These are phyloP conservation scores for Boletus vermiculosoides DNA, from an alignment of 768 basidiomycete genomes.

Conservation along the genomic window DNA sequence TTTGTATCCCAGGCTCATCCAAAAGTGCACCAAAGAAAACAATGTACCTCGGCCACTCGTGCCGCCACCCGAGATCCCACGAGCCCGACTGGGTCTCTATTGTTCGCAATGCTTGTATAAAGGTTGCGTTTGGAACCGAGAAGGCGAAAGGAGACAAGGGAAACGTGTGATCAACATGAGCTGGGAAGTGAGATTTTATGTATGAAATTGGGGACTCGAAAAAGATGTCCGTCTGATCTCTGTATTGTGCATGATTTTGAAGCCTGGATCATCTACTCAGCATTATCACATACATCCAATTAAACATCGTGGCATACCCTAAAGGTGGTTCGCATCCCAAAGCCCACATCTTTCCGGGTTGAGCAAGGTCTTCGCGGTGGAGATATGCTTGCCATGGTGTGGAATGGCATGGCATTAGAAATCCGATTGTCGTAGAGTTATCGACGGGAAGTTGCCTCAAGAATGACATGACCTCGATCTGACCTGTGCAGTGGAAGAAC, in stretches of 20 bases:
- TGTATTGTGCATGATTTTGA: conserved; percentile 56
- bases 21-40: conserved; percentile 84
- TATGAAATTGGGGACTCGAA: conserved; percentile 70
- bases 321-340: conserved; percentile 93
- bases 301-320: conserved; percentile 47
- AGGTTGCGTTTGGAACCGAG: conserved; percentile 46
- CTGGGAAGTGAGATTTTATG: conserved; percentile 65
- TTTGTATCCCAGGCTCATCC: conserved; percentile 45
- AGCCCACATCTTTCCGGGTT: conserved; percentile 65
- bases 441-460: conserved; percentile 53
- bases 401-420: conserved; percentile 96
- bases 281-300: not conserved
- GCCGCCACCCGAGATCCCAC: conserved; percentile 48
- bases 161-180: conserved; percentile 56
- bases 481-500: conserved; percentile 76
- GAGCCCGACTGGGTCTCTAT: conserved; percentile 30
- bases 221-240: conserved; percentile 81
- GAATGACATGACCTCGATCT: conserved; percentile 71
- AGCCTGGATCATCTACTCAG: conserved; percentile 27
- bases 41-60: conserved; percentile 81
- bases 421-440: conserved; percentile 62
- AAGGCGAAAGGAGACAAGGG: conserved; percentile 59
- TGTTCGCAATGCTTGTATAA: conserved; percentile 20
- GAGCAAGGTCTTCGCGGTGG: conserved; percentile 64
- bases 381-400: conserved; percentile 90